phyloP scores from a whole-genome alignment of 2,329 filamentous ascomycete genomes.

The Aspergillus caelatus region DNA sequence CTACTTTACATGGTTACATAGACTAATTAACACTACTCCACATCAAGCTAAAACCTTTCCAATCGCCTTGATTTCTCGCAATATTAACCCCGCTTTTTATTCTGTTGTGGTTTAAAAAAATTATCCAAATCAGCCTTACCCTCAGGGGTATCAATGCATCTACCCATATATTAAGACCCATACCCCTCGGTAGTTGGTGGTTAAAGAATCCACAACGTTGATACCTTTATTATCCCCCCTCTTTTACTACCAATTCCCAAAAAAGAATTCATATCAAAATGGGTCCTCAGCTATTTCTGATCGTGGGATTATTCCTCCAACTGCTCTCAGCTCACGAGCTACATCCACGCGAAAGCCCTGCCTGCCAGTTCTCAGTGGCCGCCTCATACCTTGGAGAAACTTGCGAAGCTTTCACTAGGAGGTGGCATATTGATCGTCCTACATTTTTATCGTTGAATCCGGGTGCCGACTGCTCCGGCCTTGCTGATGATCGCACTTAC shows the following conservation, averaged over 20 bases:
- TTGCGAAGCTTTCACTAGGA: neutral
- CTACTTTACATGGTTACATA: no score
- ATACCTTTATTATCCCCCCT: neutral
- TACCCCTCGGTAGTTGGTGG: neutral
- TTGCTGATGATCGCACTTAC: neutral
- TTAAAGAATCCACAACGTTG: neutral
- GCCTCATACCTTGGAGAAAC: neutral
- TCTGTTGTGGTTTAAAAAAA: neutral
- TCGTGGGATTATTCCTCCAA: neutral
- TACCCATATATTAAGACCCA: neutral
- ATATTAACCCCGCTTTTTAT: neutral
- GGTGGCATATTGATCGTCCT: neutral
- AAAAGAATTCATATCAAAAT: neutral
- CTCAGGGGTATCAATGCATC: neutral
- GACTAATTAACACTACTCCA: neutral
- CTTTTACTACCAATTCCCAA: neutral
- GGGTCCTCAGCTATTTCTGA: neutral
- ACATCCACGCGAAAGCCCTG: neutral
- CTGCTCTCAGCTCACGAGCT: neutral
- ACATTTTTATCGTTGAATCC: neutral
- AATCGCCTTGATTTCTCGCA: neutral
- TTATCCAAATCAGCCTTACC: neutral
- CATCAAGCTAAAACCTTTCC: neutral
- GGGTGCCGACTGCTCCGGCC: neutral
- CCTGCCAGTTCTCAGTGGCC: neutral